Percentiles rank a stretch among this genome's conserved stretches.
These are phyloP conservation scores for Amauroascus niger DNA, from an alignment of 2,329 filamentous ascomycete genomes.

Conservation along the genomic window DNA sequence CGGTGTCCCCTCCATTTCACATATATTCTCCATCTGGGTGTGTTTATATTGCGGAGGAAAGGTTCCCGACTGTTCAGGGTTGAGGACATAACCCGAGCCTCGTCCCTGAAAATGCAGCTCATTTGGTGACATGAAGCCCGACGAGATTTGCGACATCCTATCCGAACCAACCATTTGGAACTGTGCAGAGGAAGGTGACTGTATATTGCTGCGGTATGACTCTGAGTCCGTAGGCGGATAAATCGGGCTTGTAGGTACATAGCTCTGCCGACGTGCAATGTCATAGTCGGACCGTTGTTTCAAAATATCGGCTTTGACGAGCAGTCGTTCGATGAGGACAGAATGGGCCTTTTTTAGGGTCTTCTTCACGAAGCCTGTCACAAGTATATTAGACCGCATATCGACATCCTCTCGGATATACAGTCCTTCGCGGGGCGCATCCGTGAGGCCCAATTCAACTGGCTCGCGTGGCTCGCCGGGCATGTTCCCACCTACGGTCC, in stretches of 20 bases:
- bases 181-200: not conserved
- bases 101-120: not conserved
- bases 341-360: constrained; percentile 69
- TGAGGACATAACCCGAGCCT: not conserved
- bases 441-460: constrained; percentile 53
- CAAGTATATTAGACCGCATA: constrained; percentile 67
- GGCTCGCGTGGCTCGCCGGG: constrained; percentile 59
- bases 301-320: constrained; percentile 42
- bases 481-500: constrained; percentile 62
- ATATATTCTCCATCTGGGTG: not conserved
- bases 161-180: not conserved
- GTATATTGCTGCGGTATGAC: not conserved
- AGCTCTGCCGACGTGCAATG: constrained; percentile 3
- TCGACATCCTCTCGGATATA: constrained; percentile 81
- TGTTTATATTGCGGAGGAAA: not conserved
- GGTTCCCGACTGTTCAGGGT: not conserved
- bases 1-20: constrained; percentile 2
- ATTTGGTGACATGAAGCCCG: not conserved
- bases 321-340: constrained; percentile 56
- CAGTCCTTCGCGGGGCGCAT: constrained; percentile 57
- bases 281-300: constrained; percentile 23
- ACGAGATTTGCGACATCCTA: not conserved
- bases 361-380: constrained; percentile 69
- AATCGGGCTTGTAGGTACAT: not conserved
- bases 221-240: constrained; percentile 1